Evolutionary conservation across 2,329 filamentous ascomycete genomes (phyloP).

Genomic region (Cadophora sp.): DNA sequence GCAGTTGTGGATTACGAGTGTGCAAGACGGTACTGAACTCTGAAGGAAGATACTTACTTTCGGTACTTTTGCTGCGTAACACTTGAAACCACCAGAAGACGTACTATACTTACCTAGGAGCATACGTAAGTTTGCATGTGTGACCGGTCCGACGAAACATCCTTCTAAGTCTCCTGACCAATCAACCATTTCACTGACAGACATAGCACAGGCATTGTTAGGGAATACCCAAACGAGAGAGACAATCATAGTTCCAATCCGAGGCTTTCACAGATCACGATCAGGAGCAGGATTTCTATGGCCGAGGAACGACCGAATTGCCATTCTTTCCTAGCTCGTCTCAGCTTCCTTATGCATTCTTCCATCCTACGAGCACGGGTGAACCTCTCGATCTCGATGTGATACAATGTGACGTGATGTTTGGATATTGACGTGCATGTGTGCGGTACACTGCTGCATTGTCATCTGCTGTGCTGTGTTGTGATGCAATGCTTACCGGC

Average conservation of each 20-base stretch:
- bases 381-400: not conserved
- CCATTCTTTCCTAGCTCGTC: not conserved
- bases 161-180: too few species aligned
- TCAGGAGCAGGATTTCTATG: not conserved
- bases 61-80: not conserved
- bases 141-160: not conserved
- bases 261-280: too few species aligned
- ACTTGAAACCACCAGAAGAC: not conserved
- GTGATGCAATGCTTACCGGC: not conserved
- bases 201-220: not conserved
- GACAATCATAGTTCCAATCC: not conserved
- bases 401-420: not conserved
- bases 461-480: not conserved
- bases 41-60: not conserved
- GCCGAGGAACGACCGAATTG: not conserved
- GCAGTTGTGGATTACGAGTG: not conserved
- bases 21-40: not conserved
- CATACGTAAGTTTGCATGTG: not conserved
- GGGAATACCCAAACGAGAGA: not conserved
- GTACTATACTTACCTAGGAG: not conserved
- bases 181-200: not conserved
- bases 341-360: not conserved
- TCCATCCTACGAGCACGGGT: not conserved
- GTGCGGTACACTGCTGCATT: not conserved
- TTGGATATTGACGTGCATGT: slow-evolving; percentile 4